Evolutionary conservation across 352 stramenopile genomes (phyloP).

Genomic region (Globisporangium takayamanum): DNA sequence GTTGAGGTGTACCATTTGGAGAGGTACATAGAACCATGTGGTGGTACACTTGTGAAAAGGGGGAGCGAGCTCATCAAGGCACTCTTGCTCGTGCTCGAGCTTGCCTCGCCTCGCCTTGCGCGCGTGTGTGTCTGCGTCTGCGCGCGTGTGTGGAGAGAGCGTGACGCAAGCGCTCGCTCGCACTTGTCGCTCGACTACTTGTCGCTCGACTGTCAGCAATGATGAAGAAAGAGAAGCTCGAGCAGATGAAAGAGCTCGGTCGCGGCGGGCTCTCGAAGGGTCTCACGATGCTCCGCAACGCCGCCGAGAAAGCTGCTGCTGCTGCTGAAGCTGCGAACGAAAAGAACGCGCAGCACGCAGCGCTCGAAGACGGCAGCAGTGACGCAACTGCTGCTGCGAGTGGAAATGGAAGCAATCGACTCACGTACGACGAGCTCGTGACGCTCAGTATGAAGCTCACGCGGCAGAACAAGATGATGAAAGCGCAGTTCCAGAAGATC

Average conservation of each 20-base stretch:
- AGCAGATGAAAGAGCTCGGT: slow-evolving; percentile 85
- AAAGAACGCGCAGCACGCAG: slow-evolving; percentile 3
- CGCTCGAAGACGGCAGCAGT: slow-evolving; percentile 1
- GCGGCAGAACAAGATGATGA: slow-evolving; percentile 86
- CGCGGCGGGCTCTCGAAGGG: slow-evolving; percentile 67
- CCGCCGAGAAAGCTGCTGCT: slow-evolving; percentile 17
- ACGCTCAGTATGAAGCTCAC: slow-evolving; percentile 86
- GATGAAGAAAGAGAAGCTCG: slow-evolving; percentile 88
- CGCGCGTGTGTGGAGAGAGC: no score
- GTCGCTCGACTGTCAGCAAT: background rate
- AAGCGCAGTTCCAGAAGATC: slow-evolving; percentile 75
- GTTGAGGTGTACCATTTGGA: no score
- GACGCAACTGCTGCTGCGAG: background rate
- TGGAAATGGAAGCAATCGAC: slow-evolving; percentile 11
- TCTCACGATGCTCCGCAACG: slow-evolving; percentile 68
- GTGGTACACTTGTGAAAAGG: no score
- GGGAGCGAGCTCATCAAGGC: no score
- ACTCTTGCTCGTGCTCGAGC: no score
- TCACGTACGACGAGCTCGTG: slow-evolving; percentile 80
- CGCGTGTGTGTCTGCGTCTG: no score
- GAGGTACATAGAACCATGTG: no score
- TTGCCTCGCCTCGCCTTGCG: no score
- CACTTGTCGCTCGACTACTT: no score
- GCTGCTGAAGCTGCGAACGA: slow-evolving; percentile 7
- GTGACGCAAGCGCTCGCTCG: no score